Evolutionary conservation across 2,329 filamentous ascomycete species (phyloP), one percentile per base, ranked within the genome.

Genomic region (Diaporthe ampelina): DNA sequence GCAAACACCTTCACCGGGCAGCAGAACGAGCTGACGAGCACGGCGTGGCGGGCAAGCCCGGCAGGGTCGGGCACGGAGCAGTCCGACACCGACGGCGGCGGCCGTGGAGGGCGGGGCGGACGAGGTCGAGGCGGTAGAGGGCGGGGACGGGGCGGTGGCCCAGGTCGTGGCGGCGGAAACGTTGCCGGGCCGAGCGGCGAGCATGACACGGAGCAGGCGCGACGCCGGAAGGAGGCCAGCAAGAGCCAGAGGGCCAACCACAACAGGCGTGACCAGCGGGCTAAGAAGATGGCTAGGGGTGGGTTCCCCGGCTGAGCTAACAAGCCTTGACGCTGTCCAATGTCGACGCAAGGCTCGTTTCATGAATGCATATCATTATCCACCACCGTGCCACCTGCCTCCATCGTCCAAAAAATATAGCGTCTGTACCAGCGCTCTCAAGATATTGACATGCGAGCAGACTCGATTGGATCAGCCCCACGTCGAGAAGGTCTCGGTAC

Each of bases 211-310:
- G 91, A 95, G 77, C 84, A 86, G 71, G 92, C 94, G 13, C 88
- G 95, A 77, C 89, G 92, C 78, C 89, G 90, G 76, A 98, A 98
- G 81, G 95, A 97, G 80, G 91, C 93, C 35, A 94, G 92, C 78
- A 98, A 98, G 82, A 89, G 92, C 3, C 94, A 93, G 29, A 88
- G 93, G 75, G 95, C 94, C 43, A 98, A 98, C 81, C 95, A 98
- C 81, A 97, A 95, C 82, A 90, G 95, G 35, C 89, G 95, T 67
- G 94, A 97, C 80, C 89, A 89, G 75, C 85, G 90, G 48, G 90
- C 91, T 17, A 91, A 83, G 79, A 93, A 93, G 84, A 91, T 93
- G 90, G 89, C 89, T 19, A 86, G 90, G 35, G 88, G 86, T 10
- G 86, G 86, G 6, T 83, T 86, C 75, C 77, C 81, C 11, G 81